Base-by-base conservation (phyloP, 768 basidiomycete species). In the Suillus subaureus region DNA sequence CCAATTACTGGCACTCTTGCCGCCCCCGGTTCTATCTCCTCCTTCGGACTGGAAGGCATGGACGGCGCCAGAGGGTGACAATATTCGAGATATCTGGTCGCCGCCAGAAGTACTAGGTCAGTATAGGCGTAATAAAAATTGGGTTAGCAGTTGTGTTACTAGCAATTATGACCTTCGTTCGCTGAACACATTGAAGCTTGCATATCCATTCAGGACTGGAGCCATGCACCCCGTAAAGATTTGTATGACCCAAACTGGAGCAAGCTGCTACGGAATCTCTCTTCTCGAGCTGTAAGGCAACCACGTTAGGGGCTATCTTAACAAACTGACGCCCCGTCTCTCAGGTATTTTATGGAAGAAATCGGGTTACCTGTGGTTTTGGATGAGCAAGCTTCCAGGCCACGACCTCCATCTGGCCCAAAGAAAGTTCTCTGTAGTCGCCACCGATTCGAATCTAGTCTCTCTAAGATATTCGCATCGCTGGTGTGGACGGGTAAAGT, bases 401-500 rank as follows among this genome's bases (percentile, higher is more conserved):
- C 57, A 11, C 56, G 37, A 9, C 56, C 56, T 26, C 56, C 56
- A 37, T 39, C 56, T 57, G 56, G 56, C 39, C 37, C 56, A 15
- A 57, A 57, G 56, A 39, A 39, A 23, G 37, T 57, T 26, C 56
- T 58, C 23, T 39, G 42, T n/a, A 33, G 61, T 55, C 61, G 31
- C n/a, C 31, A 6, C 6, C 35, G 47, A 7, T 7, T 71, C 2
- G 56, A 70, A 35, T 33, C 42, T 3, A 51, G 5, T 6, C 40
- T 71, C 40, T 49, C 63, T 15, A 2, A 62, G 0, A 57, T 58
- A 8, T 33, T 63, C 12, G 70, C 70, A 43, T 43, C 47, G 0
- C 33, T 57, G 7, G 15, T 70, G 45, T 70, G 70, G 70, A 63
- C 52, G 2, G 63, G 70, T 71, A 26, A 6, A 8, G 23, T 39